A percentile compares a stretch with the other conserved stretches of the same genome.
Conservation (phyloP, 169 alveolate species). For the Miamiensis avidus region DNA sequence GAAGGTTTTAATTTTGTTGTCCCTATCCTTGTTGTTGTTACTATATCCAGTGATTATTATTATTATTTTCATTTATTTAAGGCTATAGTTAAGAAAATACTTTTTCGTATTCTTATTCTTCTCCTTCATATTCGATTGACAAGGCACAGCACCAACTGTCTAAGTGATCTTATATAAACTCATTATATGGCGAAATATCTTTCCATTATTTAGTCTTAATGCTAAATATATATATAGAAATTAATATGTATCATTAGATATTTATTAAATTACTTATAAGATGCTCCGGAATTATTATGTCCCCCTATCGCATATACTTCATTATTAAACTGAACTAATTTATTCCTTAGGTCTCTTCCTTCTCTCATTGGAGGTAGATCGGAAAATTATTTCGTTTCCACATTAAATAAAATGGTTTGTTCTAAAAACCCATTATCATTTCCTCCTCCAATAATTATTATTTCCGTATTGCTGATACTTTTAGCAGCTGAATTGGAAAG, state of each 20-base stretch:
- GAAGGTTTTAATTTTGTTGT: too few relatives aligned
- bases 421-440: slow-evolving; percentile 65
- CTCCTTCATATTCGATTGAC: slow-evolving; percentile 5
- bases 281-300: slow-evolving; percentile 24
- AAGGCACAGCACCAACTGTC: slow-evolving; percentile 61
- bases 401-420: slow-evolving; percentile 60
- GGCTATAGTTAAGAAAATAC: neutral
- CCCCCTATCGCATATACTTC: slow-evolving; percentile 78
- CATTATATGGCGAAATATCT: slow-evolving; percentile 20
- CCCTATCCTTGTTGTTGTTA: too few relatives aligned
- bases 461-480: slow-evolving; percentile 56
- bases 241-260: too few relatives aligned
- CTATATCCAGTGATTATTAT: too few relatives aligned
- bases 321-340: slow-evolving; percentile 56
- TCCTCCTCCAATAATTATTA: slow-evolving; percentile 78
- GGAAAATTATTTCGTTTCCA: slow-evolving; percentile 46
- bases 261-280: neutral
- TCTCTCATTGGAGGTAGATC: slow-evolving; percentile 63
- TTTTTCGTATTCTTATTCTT: neutral
- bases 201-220: slow-evolving; percentile 22
- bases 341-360: slow-evolving; percentile 81
- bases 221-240: slow-evolving; percentile 11
- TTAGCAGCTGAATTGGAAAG: slow-evolving; percentile 73
- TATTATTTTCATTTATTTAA: neutral
- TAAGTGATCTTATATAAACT: slow-evolving; percentile 47